Conservation (phyloP, 768 basidiomycete species). For the Lentinula sp. region DNA sequence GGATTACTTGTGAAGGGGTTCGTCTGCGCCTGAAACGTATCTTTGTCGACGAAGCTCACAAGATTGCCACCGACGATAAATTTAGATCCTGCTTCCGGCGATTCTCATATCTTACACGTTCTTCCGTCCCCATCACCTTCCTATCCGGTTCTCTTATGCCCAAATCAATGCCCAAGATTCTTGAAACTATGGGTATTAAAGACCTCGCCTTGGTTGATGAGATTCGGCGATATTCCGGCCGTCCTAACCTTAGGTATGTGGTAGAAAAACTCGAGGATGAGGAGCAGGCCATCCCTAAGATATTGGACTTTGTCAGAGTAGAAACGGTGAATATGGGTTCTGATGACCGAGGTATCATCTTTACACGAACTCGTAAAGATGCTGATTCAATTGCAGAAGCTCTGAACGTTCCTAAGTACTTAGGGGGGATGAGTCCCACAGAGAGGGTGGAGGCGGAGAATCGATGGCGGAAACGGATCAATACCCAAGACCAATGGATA, state of each 20-base stretch:
- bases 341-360: neutral
- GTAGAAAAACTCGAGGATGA: neutral
- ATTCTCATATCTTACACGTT: neutral
- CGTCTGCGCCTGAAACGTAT: neutral
- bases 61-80: neutral
- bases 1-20: neutral
- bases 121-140: neutral
- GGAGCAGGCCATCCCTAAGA: neutral
- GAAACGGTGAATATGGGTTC: neutral
- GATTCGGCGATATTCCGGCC: neutral
- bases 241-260: neutral
- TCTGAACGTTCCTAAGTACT: neutral
- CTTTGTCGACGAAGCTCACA: conserved; percentile 3
- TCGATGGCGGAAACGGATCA: neutral
- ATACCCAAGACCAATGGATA: neutral
- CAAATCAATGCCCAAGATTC: neutral
- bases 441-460: neutral
- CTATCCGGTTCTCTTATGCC: neutral
- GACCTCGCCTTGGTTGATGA: neutral
- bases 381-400: neutral
- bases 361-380: neutral
- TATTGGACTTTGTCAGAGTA: neutral
- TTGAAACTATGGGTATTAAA: neutral
- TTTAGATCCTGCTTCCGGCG: neutral
- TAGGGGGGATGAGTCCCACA: neutral